Evolutionary conservation across 2,329 filamentous ascomycete species (phyloP).

Genomic region (Aspergillus brunneoviolaceus): DNA sequence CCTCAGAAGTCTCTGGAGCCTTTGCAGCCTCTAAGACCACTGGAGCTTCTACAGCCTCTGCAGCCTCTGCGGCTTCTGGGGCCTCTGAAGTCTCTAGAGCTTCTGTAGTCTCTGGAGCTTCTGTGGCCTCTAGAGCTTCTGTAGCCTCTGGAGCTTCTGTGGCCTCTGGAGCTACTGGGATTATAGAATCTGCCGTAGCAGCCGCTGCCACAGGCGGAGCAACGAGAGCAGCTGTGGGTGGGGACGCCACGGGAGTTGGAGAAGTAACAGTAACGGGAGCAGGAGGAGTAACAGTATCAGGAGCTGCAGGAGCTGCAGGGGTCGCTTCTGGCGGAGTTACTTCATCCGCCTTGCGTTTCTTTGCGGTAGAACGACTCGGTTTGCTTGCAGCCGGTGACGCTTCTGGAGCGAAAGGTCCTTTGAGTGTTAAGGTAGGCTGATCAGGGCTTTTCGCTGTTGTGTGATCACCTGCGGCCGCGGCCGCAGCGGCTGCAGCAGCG

Average conservation of each 20-base stretch:
- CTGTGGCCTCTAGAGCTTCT: background rate
- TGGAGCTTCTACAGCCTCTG: background rate
- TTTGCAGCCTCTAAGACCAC: background rate
- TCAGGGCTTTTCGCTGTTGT: constrained; percentile 17
- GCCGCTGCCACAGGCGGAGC: background rate
- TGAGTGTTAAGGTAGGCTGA: constrained; percentile 10
- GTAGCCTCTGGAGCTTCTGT: background rate
- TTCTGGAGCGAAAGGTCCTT: constrained; percentile 10
- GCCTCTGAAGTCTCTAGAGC: background rate
- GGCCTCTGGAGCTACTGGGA: background rate
- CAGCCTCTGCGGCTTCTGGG: background rate
- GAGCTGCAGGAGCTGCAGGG: background rate
- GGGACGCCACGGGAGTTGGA: background rate
- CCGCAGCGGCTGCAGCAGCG: constrained; percentile 13
- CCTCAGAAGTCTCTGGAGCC: background rate
- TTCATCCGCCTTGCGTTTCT: constrained; percentile 58
- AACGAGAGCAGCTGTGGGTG: background rate
- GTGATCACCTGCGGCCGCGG: constrained; percentile 23
- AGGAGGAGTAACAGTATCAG: background rate
- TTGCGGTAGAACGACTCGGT: constrained; percentile 20
- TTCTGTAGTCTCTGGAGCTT: background rate
- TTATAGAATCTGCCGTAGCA: background rate
- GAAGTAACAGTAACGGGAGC: background rate
- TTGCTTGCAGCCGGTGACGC: constrained; percentile 15
- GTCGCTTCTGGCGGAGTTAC: constrained; percentile 34